Conservation (phyloP, 345 rosid genomes). For the Rhodamnia argentea region DNA sequence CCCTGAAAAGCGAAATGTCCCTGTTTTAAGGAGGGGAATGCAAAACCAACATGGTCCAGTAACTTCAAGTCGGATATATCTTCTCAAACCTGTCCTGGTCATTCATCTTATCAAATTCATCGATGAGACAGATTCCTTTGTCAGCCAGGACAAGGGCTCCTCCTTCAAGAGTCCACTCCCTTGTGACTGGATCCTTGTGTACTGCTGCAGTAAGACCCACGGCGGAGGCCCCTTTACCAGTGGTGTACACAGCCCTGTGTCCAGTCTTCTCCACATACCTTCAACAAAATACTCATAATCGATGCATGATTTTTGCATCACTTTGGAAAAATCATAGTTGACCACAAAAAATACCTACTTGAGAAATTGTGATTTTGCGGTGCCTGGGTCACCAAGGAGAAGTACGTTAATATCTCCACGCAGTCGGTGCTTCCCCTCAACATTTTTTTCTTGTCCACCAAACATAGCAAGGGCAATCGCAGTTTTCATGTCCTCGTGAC, state of each 20-base stretch:
- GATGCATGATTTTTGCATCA: not conserved
- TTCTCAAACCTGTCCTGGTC: constrained; percentile 85
- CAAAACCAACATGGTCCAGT: not conserved
- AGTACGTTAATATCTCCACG: constrained; percentile 95
- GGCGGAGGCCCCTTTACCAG: constrained; percentile 99
- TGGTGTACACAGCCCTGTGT: constrained; percentile 97
- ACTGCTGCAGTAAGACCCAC: constrained; percentile 98
- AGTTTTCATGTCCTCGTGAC: constrained; percentile 97
- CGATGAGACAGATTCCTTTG: constrained; percentile 90
- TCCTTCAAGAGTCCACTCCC: constrained; percentile 99
- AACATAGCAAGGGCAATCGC: constrained; percentile 94
- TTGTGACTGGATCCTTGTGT: constrained; percentile 98
- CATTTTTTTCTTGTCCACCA: constrained; percentile 97
- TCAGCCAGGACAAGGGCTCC: constrained; percentile 99
- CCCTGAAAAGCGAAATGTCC: constrained; percentile 29
- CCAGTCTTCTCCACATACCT: constrained; percentile 98
- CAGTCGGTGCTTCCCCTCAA: constrained; percentile 80
- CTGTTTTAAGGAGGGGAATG: not conserved
- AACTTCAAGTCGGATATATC: not conserved
- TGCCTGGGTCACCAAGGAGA: constrained; percentile 94
- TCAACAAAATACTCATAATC: constrained; percentile 7
- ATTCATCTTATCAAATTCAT: constrained; percentile 99
- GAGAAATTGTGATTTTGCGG: constrained; percentile 94
- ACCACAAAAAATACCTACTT: constrained; percentile 39
- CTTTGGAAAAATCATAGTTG: not conserved